Conservation (phyloP, 2,329 filamentous ascomycete genomes). For the Nemania sp. region DNA sequence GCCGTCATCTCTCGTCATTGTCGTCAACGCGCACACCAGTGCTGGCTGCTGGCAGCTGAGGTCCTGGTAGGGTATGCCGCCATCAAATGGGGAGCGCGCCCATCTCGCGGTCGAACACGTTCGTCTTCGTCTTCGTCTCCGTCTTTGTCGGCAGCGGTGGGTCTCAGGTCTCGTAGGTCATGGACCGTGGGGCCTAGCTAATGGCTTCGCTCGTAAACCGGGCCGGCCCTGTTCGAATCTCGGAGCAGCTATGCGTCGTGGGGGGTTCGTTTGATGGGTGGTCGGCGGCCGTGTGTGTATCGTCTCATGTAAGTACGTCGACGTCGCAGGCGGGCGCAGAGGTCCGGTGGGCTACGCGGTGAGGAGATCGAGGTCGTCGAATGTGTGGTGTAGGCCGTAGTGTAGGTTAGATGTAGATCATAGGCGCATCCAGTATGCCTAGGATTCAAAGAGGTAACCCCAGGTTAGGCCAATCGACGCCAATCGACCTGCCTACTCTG, state of each 20-base stretch:
- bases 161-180: conserved; percentile 1
- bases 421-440: conserved; percentile 12
- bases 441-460: too few relatives aligned
- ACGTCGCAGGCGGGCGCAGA: neutral
- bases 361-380: conserved; percentile 9
- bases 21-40: conserved; percentile 38
- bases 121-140: too few relatives aligned
- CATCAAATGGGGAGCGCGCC: conserved; percentile 31
- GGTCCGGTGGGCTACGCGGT: conserved; percentile 1
- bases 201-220: too few relatives aligned
- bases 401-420: conserved; percentile 11
- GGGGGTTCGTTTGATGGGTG: neutral
- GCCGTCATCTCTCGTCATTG: conserved; percentile 71
- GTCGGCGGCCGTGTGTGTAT: neutral
- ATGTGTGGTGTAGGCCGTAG: too few relatives aligned
- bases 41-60: conserved; percentile 33
- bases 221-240: conserved; percentile 7
- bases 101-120: conserved; percentile 29
- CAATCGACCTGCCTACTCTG: neutral
- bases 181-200: conserved; percentile 5
- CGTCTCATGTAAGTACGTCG: neutral
- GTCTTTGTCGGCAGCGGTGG: too few relatives aligned
- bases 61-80: conserved; percentile 34
- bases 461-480: neutral
- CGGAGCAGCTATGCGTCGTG: neutral